These are phyloP conservation scores for Hypoxylon sp. DNA, from an alignment of 2,329 filamentous ascomycete genomes.

Conservation along the genomic window DNA sequence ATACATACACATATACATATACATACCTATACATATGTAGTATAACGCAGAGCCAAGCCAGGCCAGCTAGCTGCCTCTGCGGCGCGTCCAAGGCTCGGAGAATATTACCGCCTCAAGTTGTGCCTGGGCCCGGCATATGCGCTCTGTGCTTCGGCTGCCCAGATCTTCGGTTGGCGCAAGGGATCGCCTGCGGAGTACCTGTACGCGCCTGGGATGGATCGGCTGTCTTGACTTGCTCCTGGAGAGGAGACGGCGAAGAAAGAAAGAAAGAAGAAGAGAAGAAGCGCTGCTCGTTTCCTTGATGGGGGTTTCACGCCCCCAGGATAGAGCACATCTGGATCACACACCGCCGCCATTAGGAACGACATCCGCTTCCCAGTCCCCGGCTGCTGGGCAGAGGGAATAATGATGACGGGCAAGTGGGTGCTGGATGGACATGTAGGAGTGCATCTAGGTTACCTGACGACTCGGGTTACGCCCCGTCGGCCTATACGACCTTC, in stretches of 20 bases:
- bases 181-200: constrained; percentile 19
- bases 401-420: constrained; percentile 15
- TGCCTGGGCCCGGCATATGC: constrained; percentile 15
- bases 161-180: constrained; percentile 19
- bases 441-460: constrained; percentile 6
- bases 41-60: no score
- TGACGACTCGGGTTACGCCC: constrained; percentile 22
- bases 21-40: no score
- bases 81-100: constrained; percentile 2
- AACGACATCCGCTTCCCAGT: constrained; percentile 15
- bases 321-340: constrained; percentile 6
- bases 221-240: constrained; percentile 5
- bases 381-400: not conserved
- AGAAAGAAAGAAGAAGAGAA: no score
- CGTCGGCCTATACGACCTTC: constrained; percentile 5
- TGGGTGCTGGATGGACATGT: not conserved
- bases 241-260: no score
- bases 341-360: constrained; percentile 25
- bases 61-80: no score
- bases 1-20: not conserved
- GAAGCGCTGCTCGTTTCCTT: not conserved
- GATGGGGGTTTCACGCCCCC: not conserved
- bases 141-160: constrained; percentile 17
- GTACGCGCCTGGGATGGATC: constrained; percentile 27
- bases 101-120: constrained; percentile 5